phyloP scores from a whole-genome alignment of 768 basidiomycete genomes.

The Agaricus bisporus region DNA sequence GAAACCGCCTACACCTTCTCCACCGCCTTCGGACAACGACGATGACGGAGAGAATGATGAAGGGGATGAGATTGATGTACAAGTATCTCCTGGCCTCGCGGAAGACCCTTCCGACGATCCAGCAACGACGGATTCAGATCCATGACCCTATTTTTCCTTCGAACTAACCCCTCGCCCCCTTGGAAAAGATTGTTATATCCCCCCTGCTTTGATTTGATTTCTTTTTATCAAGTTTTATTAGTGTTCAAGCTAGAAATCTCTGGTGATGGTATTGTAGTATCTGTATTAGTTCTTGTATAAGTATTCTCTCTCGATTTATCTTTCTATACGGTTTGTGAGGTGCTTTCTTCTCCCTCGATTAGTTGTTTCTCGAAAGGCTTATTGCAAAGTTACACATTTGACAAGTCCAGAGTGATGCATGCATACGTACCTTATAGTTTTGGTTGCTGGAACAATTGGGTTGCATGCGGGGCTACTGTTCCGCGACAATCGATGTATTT shows the following conservation, averaged over 20 bases:
- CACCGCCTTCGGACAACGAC: conserved; percentile 4
- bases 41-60: background rate
- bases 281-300: background rate
- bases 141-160: background rate
- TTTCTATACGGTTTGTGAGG: background rate
- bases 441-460: no score
- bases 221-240: background rate
- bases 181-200: background rate
- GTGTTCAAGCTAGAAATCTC: background rate
- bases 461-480: no score
- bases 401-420: no score
- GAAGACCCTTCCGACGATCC: conserved; percentile 3
- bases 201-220: background rate
- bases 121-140: background rate
- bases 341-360: no score
- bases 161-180: no score
- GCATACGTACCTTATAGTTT: no score
- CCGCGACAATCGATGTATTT: no score
- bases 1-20: conserved; percentile 5
- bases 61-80: background rate
- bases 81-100: background rate
- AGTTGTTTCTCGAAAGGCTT: no score
- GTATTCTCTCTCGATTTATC: background rate
- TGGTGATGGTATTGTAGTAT: background rate
- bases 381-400: no score